Conservation (phyloP, 2,329 filamentous ascomycete genomes). For the Fusarium newnesense region DNA sequence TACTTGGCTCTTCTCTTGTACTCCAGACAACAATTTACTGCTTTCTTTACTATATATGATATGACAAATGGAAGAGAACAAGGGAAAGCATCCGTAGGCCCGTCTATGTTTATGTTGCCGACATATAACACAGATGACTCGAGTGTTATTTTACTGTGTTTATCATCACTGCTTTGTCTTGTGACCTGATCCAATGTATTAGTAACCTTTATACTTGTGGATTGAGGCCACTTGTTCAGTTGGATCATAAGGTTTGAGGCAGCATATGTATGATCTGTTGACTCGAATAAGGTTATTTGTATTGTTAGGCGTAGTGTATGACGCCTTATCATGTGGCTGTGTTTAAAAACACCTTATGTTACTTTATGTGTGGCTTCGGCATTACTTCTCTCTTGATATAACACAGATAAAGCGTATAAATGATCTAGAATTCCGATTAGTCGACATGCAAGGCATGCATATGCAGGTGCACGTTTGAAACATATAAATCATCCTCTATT, state of each 20-base stretch:
- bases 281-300: too few species aligned
- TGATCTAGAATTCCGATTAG: background rate
- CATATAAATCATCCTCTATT: slow-evolving; percentile 13
- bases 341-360: too few species aligned
- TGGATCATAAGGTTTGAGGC: too few species aligned
- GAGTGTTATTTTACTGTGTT: too few species aligned
- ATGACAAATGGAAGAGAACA: background rate
- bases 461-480: slow-evolving; percentile 23
- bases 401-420: background rate
- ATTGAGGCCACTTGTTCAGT: too few species aligned
- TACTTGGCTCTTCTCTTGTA: background rate
- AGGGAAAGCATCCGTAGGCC: background rate
- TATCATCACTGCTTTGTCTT: too few species aligned
- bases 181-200: too few species aligned
- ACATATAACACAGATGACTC: background rate
- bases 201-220: too few species aligned
- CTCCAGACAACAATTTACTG: background rate
- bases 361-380: too few species aligned
- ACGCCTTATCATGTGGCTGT: too few species aligned
- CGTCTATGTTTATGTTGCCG: background rate
- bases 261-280: too few species aligned
- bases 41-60: background rate
- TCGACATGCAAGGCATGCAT: slow-evolving; percentile 29
- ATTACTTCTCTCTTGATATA: background rate
- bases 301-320: too few species aligned